Conservation (phyloP, 73 alveolate species). For the Paramecium sonneborni region DNA sequence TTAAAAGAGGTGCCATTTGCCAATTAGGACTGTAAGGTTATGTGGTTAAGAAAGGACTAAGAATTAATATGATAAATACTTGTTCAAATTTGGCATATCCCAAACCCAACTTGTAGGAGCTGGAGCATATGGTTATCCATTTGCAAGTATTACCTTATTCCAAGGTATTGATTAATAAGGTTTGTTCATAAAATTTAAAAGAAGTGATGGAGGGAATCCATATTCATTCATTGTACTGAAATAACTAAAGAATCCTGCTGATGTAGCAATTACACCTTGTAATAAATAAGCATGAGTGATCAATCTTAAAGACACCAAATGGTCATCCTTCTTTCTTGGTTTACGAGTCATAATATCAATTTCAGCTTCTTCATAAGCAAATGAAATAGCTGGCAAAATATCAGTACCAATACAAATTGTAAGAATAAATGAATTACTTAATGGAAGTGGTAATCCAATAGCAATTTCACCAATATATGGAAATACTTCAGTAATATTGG, state of each 20-base stretch:
- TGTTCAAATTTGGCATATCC: slow-evolving; percentile 48
- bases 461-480: slow-evolving; percentile 86
- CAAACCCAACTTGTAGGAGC: slow-evolving; percentile 34
- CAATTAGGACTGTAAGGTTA: slow-evolving; percentile 45
- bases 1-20: background rate
- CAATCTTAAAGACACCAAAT: slow-evolving; percentile 80
- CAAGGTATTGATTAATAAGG: background rate
- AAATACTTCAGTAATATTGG: slow-evolving; percentile 88
- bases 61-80: background rate
- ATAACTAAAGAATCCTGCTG: slow-evolving; percentile 85
- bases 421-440: slow-evolving; percentile 83
- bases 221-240: slow-evolving; percentile 87
- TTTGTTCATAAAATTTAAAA: slow-evolving; percentile 73
- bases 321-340: slow-evolving; percentile 93
- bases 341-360: slow-evolving; percentile 89
- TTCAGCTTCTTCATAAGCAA: slow-evolving; percentile 96
- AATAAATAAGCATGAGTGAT: slow-evolving; percentile 77
- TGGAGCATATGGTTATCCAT: slow-evolving; percentile 38
- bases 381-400: slow-evolving; percentile 91
- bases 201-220: slow-evolving; percentile 80
- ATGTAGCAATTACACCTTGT: slow-evolving; percentile 78
- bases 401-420: slow-evolving; percentile 91
- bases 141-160: background rate
- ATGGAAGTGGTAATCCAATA: slow-evolving; percentile 87
- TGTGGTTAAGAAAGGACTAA: slow-evolving; percentile 11